Conservation (phyloP, 2,329 filamentous ascomycete genomes). For the Pseudogymnoascus sp. region DNA sequence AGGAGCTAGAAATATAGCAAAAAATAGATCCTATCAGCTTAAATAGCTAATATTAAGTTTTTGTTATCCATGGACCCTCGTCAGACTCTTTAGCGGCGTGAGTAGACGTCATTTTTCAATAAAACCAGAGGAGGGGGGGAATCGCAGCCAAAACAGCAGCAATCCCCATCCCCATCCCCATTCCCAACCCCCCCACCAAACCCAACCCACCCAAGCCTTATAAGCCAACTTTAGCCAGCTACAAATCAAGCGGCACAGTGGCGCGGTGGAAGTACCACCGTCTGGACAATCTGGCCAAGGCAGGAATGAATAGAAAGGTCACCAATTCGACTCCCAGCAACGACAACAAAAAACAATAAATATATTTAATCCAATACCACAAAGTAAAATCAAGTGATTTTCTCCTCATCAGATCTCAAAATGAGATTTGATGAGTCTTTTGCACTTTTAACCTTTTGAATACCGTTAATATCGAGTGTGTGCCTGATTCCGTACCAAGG, state of each 20-base stretch:
- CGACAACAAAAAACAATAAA: background rate
- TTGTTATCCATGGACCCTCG: background rate
- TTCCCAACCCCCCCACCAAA: background rate
- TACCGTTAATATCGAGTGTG: background rate
- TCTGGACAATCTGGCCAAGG: constrained; percentile 6
- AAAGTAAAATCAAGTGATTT: constrained; percentile 6
- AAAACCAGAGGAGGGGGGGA: background rate
- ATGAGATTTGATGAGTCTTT: background rate
- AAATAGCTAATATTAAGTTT: background rate
- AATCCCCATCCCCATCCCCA: background rate
- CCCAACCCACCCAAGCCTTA: background rate
- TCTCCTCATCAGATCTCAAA: background rate
- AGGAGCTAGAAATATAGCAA: background rate
- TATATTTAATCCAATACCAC: background rate
- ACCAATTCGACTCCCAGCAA: background rate
- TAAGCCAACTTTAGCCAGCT: background rate
- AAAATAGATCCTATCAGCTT: no score
- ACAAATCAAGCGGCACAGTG: constrained; percentile 5
- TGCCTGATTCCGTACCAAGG: background rate
- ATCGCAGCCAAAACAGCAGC: background rate
- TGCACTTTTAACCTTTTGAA: background rate
- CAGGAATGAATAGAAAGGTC: constrained; percentile 2
- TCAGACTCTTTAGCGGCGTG: background rate
- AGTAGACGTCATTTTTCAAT: background rate
- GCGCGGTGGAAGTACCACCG: background rate